Conservation (phyloP, 2,329 filamentous ascomycete species). For the Hymenoscyphus repandus region DNA sequence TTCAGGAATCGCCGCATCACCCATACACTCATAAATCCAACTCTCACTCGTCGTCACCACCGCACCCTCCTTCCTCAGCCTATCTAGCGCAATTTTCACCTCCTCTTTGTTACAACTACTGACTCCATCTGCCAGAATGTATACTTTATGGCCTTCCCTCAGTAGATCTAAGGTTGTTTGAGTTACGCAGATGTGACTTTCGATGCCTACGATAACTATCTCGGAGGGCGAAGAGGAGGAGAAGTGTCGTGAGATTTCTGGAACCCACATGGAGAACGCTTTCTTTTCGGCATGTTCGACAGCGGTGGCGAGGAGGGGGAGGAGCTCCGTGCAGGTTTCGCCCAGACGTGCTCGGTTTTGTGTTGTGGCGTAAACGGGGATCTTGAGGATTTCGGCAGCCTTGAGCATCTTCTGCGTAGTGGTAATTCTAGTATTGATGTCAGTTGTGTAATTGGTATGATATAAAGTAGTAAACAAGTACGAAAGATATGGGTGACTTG, state of each 20-base stretch:
- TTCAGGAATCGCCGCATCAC: slow-evolving; percentile 67
- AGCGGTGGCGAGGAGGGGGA: slow-evolving; percentile 40
- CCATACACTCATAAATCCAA: slow-evolving; percentile 83
- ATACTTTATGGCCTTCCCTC: slow-evolving; percentile 70
- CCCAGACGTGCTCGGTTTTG: slow-evolving; percentile 78
- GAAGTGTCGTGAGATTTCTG: slow-evolving; percentile 50
- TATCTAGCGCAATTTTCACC: slow-evolving; percentile 69
- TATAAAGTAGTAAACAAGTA: too few species aligned
- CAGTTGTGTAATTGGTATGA: not conserved
- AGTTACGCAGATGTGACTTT: slow-evolving; percentile 89
- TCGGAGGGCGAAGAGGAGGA: slow-evolving; percentile 39
- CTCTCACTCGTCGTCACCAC: slow-evolving; percentile 83
- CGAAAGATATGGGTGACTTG: not conserved
- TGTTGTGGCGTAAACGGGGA: slow-evolving; percentile 82
- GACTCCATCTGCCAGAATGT: slow-evolving; percentile 83
- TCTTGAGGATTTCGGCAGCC: slow-evolving; percentile 58
- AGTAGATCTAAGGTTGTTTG: slow-evolving; percentile 85
- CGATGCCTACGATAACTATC: slow-evolving; percentile 82
- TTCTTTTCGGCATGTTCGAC: slow-evolving; percentile 74
- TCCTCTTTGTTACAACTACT: slow-evolving; percentile 82
- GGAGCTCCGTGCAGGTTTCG: slow-evolving; percentile 69
- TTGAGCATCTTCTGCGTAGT: slow-evolving; percentile 65
- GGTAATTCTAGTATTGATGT: slow-evolving; percentile 44
- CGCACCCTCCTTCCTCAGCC: slow-evolving; percentile 71
- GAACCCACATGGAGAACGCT: slow-evolving; percentile 80